Evolutionary conservation across 1,284 basidiomycete species (phyloP).

Genomic region (Phlebopus sp.): DNA sequence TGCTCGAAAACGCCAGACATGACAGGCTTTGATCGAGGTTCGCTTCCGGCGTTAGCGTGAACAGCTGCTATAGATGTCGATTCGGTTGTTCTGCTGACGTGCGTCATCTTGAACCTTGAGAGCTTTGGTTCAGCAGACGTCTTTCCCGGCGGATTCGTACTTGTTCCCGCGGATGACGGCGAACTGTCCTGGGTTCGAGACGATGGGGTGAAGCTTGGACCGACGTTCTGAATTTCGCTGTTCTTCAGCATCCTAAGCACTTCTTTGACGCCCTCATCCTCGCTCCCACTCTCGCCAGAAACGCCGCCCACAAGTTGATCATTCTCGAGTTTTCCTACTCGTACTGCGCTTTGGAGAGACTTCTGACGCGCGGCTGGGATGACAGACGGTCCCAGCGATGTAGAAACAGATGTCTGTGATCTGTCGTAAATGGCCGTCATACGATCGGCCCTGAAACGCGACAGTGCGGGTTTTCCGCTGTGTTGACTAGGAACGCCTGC

Average conservation of each 20-base stretch:
- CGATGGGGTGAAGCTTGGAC: conserved; percentile 36
- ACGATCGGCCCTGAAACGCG: conserved; percentile 61
- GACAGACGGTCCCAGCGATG: conserved; percentile 45
- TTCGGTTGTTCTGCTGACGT: conserved; percentile 5
- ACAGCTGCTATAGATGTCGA: background rate
- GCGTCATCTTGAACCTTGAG: conserved; percentile 41
- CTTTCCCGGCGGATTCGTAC: background rate
- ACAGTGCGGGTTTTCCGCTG: conserved; percentile 46
- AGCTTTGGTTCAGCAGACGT: conserved; percentile 10
- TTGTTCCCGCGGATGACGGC: background rate
- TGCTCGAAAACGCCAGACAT: conserved; percentile 29
- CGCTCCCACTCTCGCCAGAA: conserved; percentile 55
- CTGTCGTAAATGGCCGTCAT: conserved; percentile 45
- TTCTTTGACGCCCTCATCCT: conserved; percentile 50
- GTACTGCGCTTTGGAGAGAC: conserved; percentile 54
- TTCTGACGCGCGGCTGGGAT: conserved; percentile 51
- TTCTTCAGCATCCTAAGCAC: conserved; percentile 54
- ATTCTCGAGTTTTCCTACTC: conserved; percentile 59
- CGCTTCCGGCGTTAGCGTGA: conserved; percentile 16
- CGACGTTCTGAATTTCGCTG: conserved; percentile 58
- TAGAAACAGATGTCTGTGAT: conserved; percentile 32
- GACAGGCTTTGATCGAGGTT: conserved; percentile 30
- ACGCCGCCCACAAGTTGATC: conserved; percentile 53
- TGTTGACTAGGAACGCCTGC: conserved; percentile 8
- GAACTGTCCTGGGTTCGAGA: background rate